Evolutionary conservation across 208 protist genomes (phyloP), one percentile per base, ranked within the genome.

Genomic region (Jaenimonas drosophilae): DNA sequence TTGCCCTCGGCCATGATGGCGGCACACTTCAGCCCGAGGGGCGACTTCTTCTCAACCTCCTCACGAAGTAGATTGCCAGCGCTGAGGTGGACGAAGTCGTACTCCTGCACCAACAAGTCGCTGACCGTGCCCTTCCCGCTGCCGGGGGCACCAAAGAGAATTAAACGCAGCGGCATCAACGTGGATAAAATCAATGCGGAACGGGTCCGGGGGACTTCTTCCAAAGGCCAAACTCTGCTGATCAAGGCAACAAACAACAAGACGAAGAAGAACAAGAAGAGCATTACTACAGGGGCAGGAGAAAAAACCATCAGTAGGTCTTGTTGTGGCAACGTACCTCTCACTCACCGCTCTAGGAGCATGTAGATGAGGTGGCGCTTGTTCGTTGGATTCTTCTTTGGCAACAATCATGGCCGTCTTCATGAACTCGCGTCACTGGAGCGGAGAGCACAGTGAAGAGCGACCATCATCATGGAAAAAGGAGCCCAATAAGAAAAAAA

Each of bases 51-150:
- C 36, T 60, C 54, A 48, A 93, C 70, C 63, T 97, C 95, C 29
- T 70, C 71, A 26, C 95, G 74, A 29, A 98, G 69, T 11, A 98
- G 48, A 30, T 96, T 76, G 28, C 96, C 93, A 1, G 82, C 74
- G 31, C 72, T 91, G 21, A 98, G 55, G 64, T 96, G 88, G 5
- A 78, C 43, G 25, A 88, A 66, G 21, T 72, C 73, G 44, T 83
- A 96, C 23, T 96, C 61, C 29, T 71, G 55, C 9, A 93, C 90
- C 1, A 97, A 47, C 2, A 85, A 55, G 14, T 96, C 73, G 26
- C 91, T 93, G 32, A 83, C 59, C 12, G 76, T 85, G 3, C 83
- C 79, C 41, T 88, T 92, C 3, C 83, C 83, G 48, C 66, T 78
- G 4, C 79, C 83, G 0, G 83, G 83, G 16, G 78, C 63, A 40